These are phyloP conservation scores for Pseudogymnoascus sp. DNA, from an alignment of 2,329 filamentous ascomycete genomes.

Conservation along the genomic window DNA sequence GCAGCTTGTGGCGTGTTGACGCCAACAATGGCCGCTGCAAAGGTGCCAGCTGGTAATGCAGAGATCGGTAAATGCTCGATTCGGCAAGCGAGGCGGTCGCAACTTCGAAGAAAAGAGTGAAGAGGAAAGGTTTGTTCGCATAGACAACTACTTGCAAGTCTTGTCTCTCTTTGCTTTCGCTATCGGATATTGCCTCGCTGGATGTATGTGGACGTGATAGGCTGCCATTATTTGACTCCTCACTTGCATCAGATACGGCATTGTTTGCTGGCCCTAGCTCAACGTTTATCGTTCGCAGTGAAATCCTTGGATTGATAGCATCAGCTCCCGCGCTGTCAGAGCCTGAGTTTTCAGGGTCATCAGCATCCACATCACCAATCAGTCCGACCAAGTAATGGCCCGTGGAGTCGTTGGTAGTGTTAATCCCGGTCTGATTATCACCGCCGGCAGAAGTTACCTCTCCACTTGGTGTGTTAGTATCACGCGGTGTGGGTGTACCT, in stretches of 20 bases:
- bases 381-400: slow-evolving; percentile 62
- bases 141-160: slow-evolving; percentile 65
- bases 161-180: slow-evolving; percentile 47
- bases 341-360: slow-evolving; percentile 14
- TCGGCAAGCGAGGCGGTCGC: slow-evolving; percentile 51
- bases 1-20: slow-evolving; percentile 51
- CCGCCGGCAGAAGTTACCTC: background rate
- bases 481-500: slow-evolving; percentile 15
- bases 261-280: slow-evolving; percentile 45
- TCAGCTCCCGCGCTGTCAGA: slow-evolving; percentile 11
- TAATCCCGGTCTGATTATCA: background rate
- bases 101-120: slow-evolving; percentile 63
- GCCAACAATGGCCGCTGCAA: slow-evolving; percentile 48
- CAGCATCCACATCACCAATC: slow-evolving; percentile 53
- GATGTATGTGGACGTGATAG: slow-evolving; percentile 23
- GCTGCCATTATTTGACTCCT: slow-evolving; percentile 25
- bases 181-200: slow-evolving; percentile 30
- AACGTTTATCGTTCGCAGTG: slow-evolving; percentile 59
- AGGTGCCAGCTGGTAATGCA: slow-evolving; percentile 54
- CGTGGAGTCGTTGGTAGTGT: slow-evolving; percentile 19
- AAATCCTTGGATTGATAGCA: slow-evolving; percentile 45
- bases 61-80: slow-evolving; percentile 48
- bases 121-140: slow-evolving; percentile 67
- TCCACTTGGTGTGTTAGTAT: background rate
- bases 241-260: slow-evolving; percentile 37